Base-by-base conservation (phyloP, 2,329 filamentous ascomycete genomes). In the Rutstroemia sp. region DNA sequence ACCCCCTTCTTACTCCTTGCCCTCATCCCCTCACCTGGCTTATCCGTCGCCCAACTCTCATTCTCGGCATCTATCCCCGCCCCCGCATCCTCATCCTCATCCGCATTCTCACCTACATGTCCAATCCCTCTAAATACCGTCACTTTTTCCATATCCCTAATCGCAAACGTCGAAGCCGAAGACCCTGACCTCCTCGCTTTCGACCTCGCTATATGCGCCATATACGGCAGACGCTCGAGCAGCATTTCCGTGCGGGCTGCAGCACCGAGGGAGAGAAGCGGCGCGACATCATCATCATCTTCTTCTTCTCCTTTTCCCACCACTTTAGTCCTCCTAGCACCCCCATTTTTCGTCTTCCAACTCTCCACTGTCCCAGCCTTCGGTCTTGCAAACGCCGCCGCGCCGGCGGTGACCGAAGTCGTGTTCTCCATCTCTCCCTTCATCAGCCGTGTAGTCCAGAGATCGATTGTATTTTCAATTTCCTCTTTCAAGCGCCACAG, bases 401-500 rank as follows among this genome's bases (percentile, higher is more conserved):
- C 76, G 10, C 76, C 74, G 48, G 75, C 72, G 3, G 74, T 75
- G 61, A 79, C 61, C 58, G 70, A 71, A 39, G 66, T 68, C 34
- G 70, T 70, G 52, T 58, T 60, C 4, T 16, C 14, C 34, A 9
- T 70, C 44, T 82, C 79, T 2, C 81, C 80, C 54, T 77, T 79
- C 38, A 86, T 78, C 19, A 85, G 72, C 50, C 78, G 80, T 0
- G 79, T 75, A 0, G 85, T 82, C 79, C 87, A 89, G 56, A 86
- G 67, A 57, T 90, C 87, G 1, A 95, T 74, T 1, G 90, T 70
- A 0, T 82, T 84, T 59, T 90, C 86, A 5, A 92, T 78, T 69
- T 96, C 92, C 68, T 97, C 92, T 61, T 83, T 87, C 55, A 84
- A 80, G 58, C 86, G 81, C 90, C 92, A 96, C 10, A 96, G 72